These are phyloP conservation scores for Haematococcus lacustris DNA, from an alignment of 139 green algal genomes.

Conservation along the genomic window DNA sequence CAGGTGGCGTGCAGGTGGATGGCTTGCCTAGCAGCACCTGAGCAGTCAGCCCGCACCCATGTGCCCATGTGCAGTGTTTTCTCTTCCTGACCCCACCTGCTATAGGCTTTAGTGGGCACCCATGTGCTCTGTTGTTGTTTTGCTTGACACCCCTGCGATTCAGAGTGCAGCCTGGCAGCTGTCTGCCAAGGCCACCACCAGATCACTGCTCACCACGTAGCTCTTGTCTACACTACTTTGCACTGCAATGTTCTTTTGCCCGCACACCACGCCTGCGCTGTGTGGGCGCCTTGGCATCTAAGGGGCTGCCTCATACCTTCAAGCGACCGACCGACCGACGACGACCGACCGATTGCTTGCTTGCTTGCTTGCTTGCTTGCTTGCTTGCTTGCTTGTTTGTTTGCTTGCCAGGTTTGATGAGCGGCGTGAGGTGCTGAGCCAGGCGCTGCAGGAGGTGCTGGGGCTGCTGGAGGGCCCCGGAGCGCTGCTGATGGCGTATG, in stretches of 20 bases:
- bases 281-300: neutral
- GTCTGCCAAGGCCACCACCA: no score
- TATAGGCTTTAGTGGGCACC: no score
- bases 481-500: slow-evolving; percentile 5
- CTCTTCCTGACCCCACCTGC: no score
- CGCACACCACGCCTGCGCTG: neutral
- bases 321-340: neutral
- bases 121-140: no score
- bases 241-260: neutral
- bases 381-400: neutral
- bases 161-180: no score
- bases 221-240: no score
- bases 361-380: neutral
- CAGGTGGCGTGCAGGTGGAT: no score
- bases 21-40: no score
- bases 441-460: neutral
- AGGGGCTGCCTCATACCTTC: neutral
- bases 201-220: no score
- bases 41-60: no score
- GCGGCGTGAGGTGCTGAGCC: slow-evolving; percentile 9
- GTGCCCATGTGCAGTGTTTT: no score
- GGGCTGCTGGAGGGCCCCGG: slow-evolving; percentile 16
- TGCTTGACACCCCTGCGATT: no score
- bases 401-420: slow-evolving; percentile 4
- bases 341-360: neutral